Conservation (phyloP, 2,329 filamentous ascomycete species). For the Dryadomyces quercivorus region DNA sequence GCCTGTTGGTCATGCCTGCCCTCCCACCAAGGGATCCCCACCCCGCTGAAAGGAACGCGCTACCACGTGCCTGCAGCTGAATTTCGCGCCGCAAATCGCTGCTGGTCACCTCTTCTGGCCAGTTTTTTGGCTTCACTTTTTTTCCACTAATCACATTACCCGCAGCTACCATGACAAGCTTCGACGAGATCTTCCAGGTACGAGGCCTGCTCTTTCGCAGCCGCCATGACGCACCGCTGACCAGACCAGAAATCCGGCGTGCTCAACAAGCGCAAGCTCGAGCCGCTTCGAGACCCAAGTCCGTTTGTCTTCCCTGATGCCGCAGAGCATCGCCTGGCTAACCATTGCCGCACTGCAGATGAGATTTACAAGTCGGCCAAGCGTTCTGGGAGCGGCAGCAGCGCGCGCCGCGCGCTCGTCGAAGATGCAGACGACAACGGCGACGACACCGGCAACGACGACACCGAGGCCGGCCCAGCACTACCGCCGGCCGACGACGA, state of each 20-base stretch:
- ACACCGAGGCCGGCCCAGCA: conserved; percentile 33
- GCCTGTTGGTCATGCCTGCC: background rate
- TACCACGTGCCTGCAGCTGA: background rate
- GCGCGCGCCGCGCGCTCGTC: conserved; percentile 32
- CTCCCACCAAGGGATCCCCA: background rate
- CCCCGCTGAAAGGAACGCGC: background rate
- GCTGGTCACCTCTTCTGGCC: background rate
- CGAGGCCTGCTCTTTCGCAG: conserved; percentile 5
- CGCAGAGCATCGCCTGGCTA: background rate
- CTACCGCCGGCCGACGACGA: conserved; percentile 35
- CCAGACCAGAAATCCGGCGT: conserved; percentile 27
- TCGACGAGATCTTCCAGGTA: conserved; percentile 49
- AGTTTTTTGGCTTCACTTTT: too few species aligned
- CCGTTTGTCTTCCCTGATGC: conserved; percentile 16
- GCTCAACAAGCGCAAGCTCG: conserved; percentile 50
- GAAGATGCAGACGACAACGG: conserved; percentile 29
- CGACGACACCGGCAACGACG: background rate
- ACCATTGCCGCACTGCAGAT: conserved; percentile 25
- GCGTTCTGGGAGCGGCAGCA: conserved; percentile 28
- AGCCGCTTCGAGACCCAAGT: conserved; percentile 51
- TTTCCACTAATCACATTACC: background rate
- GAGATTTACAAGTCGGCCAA: conserved; percentile 54
- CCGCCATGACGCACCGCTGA: background rate
- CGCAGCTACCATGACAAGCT: conserved; percentile 35
- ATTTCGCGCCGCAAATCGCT: background rate